Conservation (phyloP, 805 yeast genomes). For the Lipomyces lipofer region DNA sequence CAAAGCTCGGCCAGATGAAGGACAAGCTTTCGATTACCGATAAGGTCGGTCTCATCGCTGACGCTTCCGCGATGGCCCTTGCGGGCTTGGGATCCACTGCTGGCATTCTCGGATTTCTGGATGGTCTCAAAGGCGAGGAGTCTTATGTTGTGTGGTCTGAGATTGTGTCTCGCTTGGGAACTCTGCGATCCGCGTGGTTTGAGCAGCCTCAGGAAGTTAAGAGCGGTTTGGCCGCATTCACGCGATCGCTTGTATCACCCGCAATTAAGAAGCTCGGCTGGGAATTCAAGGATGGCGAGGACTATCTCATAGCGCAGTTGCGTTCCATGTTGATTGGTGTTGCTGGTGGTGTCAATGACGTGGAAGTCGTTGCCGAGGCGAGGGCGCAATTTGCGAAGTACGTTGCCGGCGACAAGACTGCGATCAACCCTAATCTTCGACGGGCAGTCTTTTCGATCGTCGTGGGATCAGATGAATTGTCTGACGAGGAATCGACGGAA, state of each 20-base stretch:
- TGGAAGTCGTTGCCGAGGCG: conserved; percentile 48
- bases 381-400: conserved; percentile 43
- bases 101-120: conserved; percentile 58
- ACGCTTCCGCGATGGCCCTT: conserved; percentile 67
- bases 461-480: conserved; percentile 40
- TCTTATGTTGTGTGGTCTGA: conserved; percentile 67
- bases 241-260: conserved; percentile 52
- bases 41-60: conserved; percentile 79
- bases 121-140: conserved; percentile 48
- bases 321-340: conserved; percentile 60
- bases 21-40: conserved; percentile 68
- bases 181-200: conserved; percentile 40
- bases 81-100: conserved; percentile 69
- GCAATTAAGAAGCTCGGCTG: conserved; percentile 59
- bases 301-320: conserved; percentile 62
- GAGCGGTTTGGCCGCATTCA: conserved; percentile 54
- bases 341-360: conserved; percentile 57
- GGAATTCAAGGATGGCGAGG: conserved; percentile 53
- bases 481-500: conserved; percentile 40
- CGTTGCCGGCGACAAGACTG: conserved; percentile 48
- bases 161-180: conserved; percentile 46
- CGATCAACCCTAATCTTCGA: conserved; percentile 54
- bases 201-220: conserved; percentile 42
- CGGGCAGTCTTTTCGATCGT: conserved; percentile 47
- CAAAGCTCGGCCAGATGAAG: conserved; percentile 52